Conservation (phyloP, 2,329 filamentous ascomycete species). For the Cladosporium sp. region DNA sequence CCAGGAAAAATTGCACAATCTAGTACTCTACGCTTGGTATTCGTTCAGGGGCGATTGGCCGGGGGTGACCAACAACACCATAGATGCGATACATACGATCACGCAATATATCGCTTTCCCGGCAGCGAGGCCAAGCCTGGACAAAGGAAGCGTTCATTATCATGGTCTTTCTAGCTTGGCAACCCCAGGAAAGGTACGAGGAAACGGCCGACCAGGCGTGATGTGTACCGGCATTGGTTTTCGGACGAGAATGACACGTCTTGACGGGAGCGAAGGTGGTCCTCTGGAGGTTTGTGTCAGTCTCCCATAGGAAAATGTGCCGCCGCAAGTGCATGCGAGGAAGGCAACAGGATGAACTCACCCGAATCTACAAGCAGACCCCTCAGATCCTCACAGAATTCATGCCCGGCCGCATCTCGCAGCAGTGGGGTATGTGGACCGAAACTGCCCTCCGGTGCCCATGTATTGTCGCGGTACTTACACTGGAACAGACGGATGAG, state of each 20-base stretch:
- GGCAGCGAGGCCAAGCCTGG: no score
- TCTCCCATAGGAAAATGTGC: neutral
- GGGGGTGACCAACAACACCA: no score
- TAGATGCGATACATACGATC: no score
- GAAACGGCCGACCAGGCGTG: constrained; percentile 41
- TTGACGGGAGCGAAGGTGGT: neutral
- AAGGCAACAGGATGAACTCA: constrained; percentile 24
- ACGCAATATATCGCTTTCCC: no score
- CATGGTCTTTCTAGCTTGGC: neutral
- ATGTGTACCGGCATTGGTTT: constrained; percentile 33
- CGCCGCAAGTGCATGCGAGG: neutral
- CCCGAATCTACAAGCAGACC: constrained; percentile 40
- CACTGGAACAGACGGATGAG: constrained; percentile 43
- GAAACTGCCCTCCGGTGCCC: constrained; percentile 34
- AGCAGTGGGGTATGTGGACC: constrained; percentile 37
- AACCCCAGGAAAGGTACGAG: constrained; percentile 30
- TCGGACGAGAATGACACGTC: constrained; percentile 1
- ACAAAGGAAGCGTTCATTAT: no score
- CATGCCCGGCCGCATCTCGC: constrained; percentile 30
- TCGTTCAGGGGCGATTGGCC: no score
- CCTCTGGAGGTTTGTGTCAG: constrained; percentile 30
- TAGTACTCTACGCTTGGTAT: no score
- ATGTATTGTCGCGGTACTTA: constrained; percentile 43
- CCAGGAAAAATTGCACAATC: no score
- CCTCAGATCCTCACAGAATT: constrained; percentile 36